Conservation (phyloP, 75 land plant species). For the Chamaecyparis obtusa region DNA sequence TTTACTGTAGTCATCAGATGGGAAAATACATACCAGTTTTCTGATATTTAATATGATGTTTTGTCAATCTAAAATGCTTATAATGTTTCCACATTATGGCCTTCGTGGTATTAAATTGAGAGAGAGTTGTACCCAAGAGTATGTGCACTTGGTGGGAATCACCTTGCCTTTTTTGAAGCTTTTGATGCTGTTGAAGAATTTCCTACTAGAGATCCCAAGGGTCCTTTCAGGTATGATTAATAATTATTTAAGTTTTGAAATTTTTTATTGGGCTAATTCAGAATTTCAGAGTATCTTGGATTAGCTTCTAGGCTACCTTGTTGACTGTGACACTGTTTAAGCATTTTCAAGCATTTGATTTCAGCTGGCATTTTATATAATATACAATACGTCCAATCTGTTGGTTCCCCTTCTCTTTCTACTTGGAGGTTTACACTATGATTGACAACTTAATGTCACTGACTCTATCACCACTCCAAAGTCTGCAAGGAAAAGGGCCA, state of each 20-base stretch:
- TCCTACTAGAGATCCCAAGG: constrained; percentile 79
- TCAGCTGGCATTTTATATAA: neutral
- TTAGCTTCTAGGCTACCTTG: too few relatives aligned
- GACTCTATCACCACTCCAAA: too few relatives aligned
- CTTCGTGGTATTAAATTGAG: constrained; percentile 75
- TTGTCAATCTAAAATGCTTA: neutral
- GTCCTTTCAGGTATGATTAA: constrained; percentile 70
- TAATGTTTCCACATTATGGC: constrained; percentile 77
- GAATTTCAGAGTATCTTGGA: neutral
- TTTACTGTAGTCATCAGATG: too few relatives aligned
- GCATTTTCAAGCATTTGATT: neutral
- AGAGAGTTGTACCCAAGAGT: constrained; percentile 50
- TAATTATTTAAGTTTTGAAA: neutral
- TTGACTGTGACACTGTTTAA: too few relatives aligned
- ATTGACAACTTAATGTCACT: too few relatives aligned
- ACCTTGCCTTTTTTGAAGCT: constrained; percentile 88
- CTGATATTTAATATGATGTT: neutral
- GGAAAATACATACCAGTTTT: neutral
- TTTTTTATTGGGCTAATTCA: neutral
- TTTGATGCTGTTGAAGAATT: constrained; percentile 82
- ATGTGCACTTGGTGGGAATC: constrained; percentile 89
- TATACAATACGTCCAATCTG: neutral
- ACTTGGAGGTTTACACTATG: too few relatives aligned
- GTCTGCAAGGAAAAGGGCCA: too few relatives aligned
- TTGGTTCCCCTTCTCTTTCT: too few relatives aligned